These are phyloP conservation scores for Trichoderma polysporum DNA, from an alignment of 2,329 filamentous ascomycete genomes.

Conservation along the genomic window DNA sequence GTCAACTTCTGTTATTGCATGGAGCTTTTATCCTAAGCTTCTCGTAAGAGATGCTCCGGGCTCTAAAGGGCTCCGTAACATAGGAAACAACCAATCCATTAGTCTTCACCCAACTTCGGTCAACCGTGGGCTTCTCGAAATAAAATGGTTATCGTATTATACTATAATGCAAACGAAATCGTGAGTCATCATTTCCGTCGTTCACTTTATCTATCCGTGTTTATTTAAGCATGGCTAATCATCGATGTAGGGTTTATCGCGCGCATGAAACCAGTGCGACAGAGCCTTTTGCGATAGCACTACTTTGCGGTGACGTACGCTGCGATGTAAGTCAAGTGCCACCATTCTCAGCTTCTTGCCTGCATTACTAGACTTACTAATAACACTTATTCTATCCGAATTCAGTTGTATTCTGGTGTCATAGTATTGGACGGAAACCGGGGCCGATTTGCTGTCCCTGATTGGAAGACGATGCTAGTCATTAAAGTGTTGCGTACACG, in stretches of 20 bases:
- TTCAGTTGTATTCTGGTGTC: slow-evolving; percentile 81
- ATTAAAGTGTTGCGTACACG: slow-evolving; percentile 75
- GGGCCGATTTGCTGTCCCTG: slow-evolving; percentile 75
- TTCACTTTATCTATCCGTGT: background rate
- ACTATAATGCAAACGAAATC: slow-evolving; percentile 93
- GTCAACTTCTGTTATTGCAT: slow-evolving; percentile 79
- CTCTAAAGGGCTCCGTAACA: slow-evolving; percentile 80
- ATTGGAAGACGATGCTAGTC: slow-evolving; percentile 91
- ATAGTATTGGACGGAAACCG: slow-evolving; percentile 85
- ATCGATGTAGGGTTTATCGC: slow-evolving; percentile 66
- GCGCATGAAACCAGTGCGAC: slow-evolving; percentile 84
- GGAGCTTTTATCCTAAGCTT: slow-evolving; percentile 94
- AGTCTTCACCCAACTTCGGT: slow-evolving; percentile 85
- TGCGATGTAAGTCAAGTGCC: slow-evolving; percentile 63
- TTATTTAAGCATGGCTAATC: slow-evolving; percentile 13
- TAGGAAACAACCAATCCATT: slow-evolving; percentile 89
- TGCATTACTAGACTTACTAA: background rate
- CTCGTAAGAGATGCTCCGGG: slow-evolving; percentile 70
- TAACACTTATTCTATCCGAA: background rate
- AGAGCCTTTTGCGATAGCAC: slow-evolving; percentile 76
- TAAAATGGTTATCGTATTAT: slow-evolving; percentile 90
- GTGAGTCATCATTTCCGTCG: slow-evolving; percentile 45
- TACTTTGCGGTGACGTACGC: slow-evolving; percentile 85
- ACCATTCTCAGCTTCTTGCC: background rate
- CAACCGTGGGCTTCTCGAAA: slow-evolving; percentile 68